Evolutionary conservation across 2,329 filamentous ascomycete genomes (phyloP).

Genomic region (Aspergillus sp.): DNA sequence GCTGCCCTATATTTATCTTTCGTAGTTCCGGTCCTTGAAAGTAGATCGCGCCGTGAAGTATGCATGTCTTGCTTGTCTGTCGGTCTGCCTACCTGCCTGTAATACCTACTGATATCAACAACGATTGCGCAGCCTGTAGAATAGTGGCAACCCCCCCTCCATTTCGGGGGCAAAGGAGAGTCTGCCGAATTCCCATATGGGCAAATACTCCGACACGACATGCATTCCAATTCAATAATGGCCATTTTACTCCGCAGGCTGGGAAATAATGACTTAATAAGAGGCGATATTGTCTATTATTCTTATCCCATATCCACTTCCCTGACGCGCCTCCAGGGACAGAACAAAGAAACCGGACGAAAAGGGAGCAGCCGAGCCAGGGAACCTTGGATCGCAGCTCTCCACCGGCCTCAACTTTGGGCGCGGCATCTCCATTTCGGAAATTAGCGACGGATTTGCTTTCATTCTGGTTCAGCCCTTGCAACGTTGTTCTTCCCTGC

Average conservation of each 20-base stretch:
- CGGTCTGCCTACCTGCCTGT: too few relatives aligned
- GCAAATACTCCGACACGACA: not conserved
- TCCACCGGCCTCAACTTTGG: slow-evolving; percentile 15
- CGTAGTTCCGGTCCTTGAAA: not conserved
- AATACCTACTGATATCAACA: too few relatives aligned
- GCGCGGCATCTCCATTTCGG: slow-evolving; percentile 8
- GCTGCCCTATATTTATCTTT: not conserved
- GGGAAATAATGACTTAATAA: too few relatives aligned
- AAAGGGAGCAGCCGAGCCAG: slow-evolving; percentile 7
- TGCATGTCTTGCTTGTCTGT: too few relatives aligned
- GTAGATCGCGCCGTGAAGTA: too few relatives aligned
- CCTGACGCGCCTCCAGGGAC: not conserved
- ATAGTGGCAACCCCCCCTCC: not conserved
- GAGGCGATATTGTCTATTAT: not conserved
- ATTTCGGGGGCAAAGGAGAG: too few relatives aligned
- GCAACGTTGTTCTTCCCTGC: not conserved
- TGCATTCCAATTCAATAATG: not conserved
- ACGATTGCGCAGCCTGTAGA: not conserved
- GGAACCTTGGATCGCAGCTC: slow-evolving; percentile 12
- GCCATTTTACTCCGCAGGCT: too few relatives aligned
- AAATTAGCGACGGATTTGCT: slow-evolving; percentile 15
- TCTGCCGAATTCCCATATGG: not conserved
- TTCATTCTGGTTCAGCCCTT: not conserved
- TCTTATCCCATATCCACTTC: not conserved
- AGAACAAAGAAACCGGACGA: not conserved